Evolutionary conservation across 768 basidiomycete genomes (phyloP).

Genomic region (Kwoniella europaea): DNA sequence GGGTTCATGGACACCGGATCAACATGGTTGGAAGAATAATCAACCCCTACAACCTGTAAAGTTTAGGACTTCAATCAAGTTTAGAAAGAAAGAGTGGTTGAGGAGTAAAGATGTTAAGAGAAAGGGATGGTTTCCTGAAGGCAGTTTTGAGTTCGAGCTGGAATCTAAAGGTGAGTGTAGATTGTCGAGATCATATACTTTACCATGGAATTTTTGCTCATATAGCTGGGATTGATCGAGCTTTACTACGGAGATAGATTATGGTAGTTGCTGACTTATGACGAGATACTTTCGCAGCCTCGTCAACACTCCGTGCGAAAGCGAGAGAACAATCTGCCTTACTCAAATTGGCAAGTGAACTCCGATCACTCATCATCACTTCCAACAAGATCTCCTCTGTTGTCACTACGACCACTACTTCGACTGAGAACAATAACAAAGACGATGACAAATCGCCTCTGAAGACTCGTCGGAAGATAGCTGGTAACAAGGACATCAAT

Average conservation of each 20-base stretch:
- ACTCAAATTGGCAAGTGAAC: slow-evolving; percentile 32
- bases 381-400: slow-evolving; percentile 24
- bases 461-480: slow-evolving; percentile 21
- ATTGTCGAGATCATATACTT: neutral
- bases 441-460: slow-evolving; percentile 20
- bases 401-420: slow-evolving; percentile 12
- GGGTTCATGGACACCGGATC: slow-evolving; percentile 44
- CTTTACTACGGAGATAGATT: no score
- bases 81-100: slow-evolving; percentile 18
- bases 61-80: slow-evolving; percentile 10
- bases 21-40: slow-evolving; percentile 38
- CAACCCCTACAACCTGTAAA: slow-evolving; percentile 10
- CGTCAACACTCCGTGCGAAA: slow-evolving; percentile 15
- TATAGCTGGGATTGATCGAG: no score
- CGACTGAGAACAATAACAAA: neutral
- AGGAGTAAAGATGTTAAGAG: slow-evolving; percentile 32
- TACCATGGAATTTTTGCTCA: no score
- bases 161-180: slow-evolving; percentile 34
- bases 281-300: slow-evolving; percentile 23
- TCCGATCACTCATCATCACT: slow-evolving; percentile 35
- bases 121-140: slow-evolving; percentile 54
- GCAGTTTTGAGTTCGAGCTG: slow-evolving; percentile 53
- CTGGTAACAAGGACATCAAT: slow-evolving; percentile 7
- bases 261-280: no score
- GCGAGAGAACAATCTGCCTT: slow-evolving; percentile 32